phyloP scores from a whole-genome alignment of 164 flowering plant genomes.

The Magnolia changhungtana region DNA sequence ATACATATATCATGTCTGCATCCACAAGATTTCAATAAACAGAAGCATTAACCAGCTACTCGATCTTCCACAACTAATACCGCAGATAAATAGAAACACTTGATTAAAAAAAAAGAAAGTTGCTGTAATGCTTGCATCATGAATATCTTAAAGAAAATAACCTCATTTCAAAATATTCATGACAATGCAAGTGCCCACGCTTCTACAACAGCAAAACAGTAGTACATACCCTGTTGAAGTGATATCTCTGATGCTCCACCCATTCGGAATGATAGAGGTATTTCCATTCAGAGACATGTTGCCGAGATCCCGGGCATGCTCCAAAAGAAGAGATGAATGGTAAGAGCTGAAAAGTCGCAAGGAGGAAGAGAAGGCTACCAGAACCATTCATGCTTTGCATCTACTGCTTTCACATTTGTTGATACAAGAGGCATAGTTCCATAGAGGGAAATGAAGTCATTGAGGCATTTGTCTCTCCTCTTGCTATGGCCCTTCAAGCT shows the following conservation, averaged over 20 bases:
- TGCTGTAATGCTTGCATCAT: not conserved
- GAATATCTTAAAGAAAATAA: too few species aligned
- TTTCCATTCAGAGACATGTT: not conserved
- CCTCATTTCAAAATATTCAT: too few species aligned
- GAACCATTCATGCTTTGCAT: constrained; percentile 36
- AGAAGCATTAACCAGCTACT: not conserved
- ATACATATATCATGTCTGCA: not conserved
- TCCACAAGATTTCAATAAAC: not conserved
- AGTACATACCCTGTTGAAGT: not conserved
- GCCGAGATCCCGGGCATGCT: not conserved
- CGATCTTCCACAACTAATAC: not conserved
- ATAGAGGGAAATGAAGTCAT: constrained; percentile 41
- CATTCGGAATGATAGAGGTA: not conserved
- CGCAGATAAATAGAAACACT: not conserved
- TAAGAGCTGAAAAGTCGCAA: not conserved
- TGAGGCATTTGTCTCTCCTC: constrained; percentile 39
- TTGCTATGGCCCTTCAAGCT: constrained; percentile 36
- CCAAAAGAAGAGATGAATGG: not conserved
- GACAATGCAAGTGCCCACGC: too few species aligned
- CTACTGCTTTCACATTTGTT: constrained; percentile 41
- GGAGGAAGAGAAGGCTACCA: constrained; percentile 25
- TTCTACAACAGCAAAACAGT: not conserved
- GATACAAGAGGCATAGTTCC: constrained; percentile 44
- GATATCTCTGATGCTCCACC: not conserved
- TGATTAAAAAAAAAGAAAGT: not conserved